Evolutionary conservation across 2,329 filamentous ascomycete species (phyloP).

Genomic region (Myotisia sp.): DNA sequence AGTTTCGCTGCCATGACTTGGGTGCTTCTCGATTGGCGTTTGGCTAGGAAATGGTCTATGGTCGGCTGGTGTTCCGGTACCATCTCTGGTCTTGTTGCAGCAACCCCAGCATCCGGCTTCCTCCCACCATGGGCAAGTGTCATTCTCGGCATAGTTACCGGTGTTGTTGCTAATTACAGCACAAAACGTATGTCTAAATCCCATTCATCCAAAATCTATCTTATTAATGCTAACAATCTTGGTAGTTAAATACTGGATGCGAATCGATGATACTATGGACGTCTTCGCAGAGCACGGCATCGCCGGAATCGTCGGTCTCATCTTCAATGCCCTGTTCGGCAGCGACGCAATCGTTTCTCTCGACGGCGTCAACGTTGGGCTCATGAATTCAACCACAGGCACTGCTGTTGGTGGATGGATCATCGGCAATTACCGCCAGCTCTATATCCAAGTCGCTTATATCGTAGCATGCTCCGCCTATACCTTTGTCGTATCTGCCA

Average conservation of each 20-base stretch:
- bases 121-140: slow-evolving; percentile 54
- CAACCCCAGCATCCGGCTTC: slow-evolving; percentile 70
- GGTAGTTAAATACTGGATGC: slow-evolving; percentile 57
- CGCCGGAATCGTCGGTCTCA: slow-evolving; percentile 66
- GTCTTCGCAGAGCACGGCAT: slow-evolving; percentile 82
- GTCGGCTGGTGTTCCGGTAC: slow-evolving; percentile 85
- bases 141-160: slow-evolving; percentile 46
- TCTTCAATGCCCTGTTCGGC: slow-evolving; percentile 64
- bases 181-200: slow-evolving; percentile 58
- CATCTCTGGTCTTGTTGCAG: slow-evolving; percentile 75
- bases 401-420: slow-evolving; percentile 49
- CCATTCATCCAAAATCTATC: background rate
- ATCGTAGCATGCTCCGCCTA: slow-evolving; percentile 51
- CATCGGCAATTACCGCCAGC: slow-evolving; percentile 54
- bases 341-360: slow-evolving; percentile 60
- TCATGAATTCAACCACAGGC: slow-evolving; percentile 27
- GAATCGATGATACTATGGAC: slow-evolving; percentile 76
- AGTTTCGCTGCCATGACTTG: slow-evolving; percentile 86
- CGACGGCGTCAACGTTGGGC: slow-evolving; percentile 47
- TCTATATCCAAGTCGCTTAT: slow-evolving; percentile 58
- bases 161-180: slow-evolving; percentile 63
- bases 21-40: slow-evolving; percentile 88
- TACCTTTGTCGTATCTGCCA: slow-evolving; percentile 51
- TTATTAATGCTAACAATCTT: slow-evolving; percentile 9
- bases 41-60: slow-evolving; percentile 88